Conservation (phyloP, 306 rosid genomes). For the Echinosophora koreensis region DNA sequence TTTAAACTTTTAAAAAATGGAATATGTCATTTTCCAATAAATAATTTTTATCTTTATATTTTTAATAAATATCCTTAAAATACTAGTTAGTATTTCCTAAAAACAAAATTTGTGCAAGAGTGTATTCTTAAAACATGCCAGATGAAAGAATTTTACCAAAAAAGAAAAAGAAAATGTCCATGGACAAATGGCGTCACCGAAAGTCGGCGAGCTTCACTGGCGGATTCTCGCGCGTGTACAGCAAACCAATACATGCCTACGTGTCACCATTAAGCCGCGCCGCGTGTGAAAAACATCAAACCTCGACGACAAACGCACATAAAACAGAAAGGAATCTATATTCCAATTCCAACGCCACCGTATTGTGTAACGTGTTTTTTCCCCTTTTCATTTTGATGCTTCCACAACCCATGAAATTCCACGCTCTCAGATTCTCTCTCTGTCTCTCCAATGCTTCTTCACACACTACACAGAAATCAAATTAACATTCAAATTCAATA, state of each 20-base stretch:
- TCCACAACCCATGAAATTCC: constrained; percentile 46
- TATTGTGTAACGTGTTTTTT: not conserved
- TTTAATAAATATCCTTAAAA: too few relatives aligned
- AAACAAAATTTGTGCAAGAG: too few relatives aligned
- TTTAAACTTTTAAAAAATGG: too few relatives aligned
- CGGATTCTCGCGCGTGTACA: not conserved
- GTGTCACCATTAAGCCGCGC: not conserved
- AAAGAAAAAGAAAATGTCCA: too few relatives aligned
- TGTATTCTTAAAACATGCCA: too few relatives aligned
- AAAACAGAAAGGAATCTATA: constrained; percentile 14
- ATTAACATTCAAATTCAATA: not conserved
- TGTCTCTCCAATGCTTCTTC: not conserved
- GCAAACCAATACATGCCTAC: not conserved
- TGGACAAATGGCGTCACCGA: not conserved
- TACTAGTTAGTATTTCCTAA: too few relatives aligned
- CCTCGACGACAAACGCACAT: constrained; percentile 18
- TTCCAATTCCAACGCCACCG: constrained; percentile 21
- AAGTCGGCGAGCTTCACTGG: not conserved
- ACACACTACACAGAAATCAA: not conserved
- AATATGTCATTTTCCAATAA: too few relatives aligned
- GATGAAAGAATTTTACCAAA: too few relatives aligned
- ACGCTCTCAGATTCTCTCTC: constrained; percentile 40
- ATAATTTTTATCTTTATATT: too few relatives aligned
- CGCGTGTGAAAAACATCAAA: constrained; percentile 27
- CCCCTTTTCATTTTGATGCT: constrained; percentile 23